Evolutionary conservation across 2,329 filamentous ascomycete species (phyloP), one percentile per base, ranked within the genome.

Genomic region (Venturiaceae sp.): DNA sequence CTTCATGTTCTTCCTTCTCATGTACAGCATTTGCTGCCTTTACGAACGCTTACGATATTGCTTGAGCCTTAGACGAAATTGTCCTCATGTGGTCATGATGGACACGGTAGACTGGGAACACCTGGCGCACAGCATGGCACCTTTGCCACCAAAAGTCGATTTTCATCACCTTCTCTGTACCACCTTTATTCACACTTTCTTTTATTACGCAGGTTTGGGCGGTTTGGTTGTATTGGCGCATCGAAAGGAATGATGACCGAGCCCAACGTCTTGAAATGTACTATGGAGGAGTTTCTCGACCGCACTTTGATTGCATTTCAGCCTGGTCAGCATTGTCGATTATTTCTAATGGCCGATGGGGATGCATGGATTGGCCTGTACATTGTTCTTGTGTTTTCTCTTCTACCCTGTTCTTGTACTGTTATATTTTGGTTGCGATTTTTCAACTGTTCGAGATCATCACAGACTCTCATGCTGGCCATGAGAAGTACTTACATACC

Each of bases 1-100:
- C 44, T 30, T 47, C 44, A 13, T 47, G 44, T 21, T 14, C 52
- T 53, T 44, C 64, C 64, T 70, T 69, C 63, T 62, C 70, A 57
- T 47, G 21, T 19, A 34, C 41, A 57, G 41, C 71, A 1, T 36
- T 23, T 23, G 32, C 32, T 36, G 52, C 14, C 33, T 50, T 57
- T 50, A 57, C 55, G 55, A 57, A 57, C 21, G 19, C 32, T 57
- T 32, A 57, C 55, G 55, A 57, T 21, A 33, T 57, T 30, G 36
- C 41, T 57, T 50, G 41, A 13, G 39, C 21, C 9, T 30, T 44
- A n/a, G 26, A 56, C 36, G 28, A 28, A 41, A 28, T 41, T n/a
- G 26, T 56, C 54, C n/a, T 56, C 44, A 52, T 52, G 28, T 50
- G 26, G 34, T 57, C 32, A 57, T 41, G 41, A 57, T 33, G n/a